Evolutionary conservation across 2,329 filamentous ascomycete genomes (phyloP).

Genomic region (Drechmeria coniospora): DNA sequence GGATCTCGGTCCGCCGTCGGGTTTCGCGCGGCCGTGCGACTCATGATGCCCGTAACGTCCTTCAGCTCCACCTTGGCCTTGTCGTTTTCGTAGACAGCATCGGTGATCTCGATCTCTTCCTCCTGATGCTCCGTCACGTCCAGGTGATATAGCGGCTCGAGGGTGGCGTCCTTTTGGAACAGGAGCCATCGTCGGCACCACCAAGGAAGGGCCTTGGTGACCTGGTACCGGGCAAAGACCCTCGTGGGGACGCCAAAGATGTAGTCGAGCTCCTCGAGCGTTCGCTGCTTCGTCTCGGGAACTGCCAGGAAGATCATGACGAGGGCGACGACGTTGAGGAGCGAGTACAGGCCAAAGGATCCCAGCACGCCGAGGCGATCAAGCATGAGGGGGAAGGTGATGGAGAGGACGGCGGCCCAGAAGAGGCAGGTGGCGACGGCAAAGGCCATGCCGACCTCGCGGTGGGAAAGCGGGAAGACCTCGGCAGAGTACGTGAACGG

Average conservation of each 20-base stretch:
- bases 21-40: constrained; percentile 6
- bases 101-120: constrained; percentile 11
- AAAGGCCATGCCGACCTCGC: constrained; percentile 57
- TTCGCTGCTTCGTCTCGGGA: constrained; percentile 43
- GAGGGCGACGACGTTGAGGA: constrained; percentile 38
- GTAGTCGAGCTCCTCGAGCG: constrained; percentile 41
- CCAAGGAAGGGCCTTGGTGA: constrained; percentile 40
- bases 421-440: constrained; percentile 50
- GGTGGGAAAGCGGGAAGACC: constrained; percentile 54
- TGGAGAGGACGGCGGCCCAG: constrained; percentile 44
- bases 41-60: constrained; percentile 16
- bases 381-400: constrained; percentile 47
- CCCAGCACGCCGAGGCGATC: constrained; percentile 26
- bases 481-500: constrained; percentile 56
- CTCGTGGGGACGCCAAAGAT: constrained; percentile 44
- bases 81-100: constrained; percentile 19
- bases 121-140: constrained; percentile 18
- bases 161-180: constrained; percentile 24
- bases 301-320: constrained; percentile 40
- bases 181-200: constrained; percentile 45
- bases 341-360: constrained; percentile 39
- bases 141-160: constrained; percentile 28
- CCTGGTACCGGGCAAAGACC: constrained; percentile 41
- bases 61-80: constrained; percentile 24
- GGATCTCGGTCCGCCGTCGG: too few species aligned